Evolutionary conservation across 1,139 yeast species (phyloP).

Genomic region (Diutina rugosa): DNA sequence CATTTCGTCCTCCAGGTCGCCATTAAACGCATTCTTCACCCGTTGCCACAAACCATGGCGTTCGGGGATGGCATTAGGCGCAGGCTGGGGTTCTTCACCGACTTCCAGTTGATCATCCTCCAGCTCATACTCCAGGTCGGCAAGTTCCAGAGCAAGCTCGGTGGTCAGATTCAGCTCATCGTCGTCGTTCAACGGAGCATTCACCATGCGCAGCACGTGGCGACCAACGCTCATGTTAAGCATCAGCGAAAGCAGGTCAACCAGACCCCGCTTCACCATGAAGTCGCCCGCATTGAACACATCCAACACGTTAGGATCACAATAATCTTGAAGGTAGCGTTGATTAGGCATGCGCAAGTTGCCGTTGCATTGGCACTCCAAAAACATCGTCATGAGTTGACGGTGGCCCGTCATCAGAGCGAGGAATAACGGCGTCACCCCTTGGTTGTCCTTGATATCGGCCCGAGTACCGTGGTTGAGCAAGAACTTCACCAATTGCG

Average conservation of each 20-base stretch:
- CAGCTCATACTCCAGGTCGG: conserved; percentile 25
- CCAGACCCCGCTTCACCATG: conserved; percentile 16
- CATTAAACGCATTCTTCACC: conserved; percentile 44
- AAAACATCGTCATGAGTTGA: conserved; percentile 41
- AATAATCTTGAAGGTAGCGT: conserved; percentile 36
- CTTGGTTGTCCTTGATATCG: conserved; percentile 65
- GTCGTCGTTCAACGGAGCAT: conserved; percentile 6
- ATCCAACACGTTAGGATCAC: conserved; percentile 59
- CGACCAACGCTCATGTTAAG: conserved; percentile 26
- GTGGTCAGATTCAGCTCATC: background rate
- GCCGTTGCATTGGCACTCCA: conserved; percentile 55
- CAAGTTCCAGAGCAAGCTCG: conserved; percentile 15
- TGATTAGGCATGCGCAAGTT: conserved; percentile 45
- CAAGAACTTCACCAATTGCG: conserved; percentile 46
- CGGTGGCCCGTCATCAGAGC: conserved; percentile 70
- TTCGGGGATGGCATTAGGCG: conserved; percentile 5
- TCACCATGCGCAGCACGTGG: conserved; percentile 31
- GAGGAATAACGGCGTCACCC: conserved; percentile 76
- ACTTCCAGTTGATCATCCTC: conserved; percentile 9
- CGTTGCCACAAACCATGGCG: conserved; percentile 41
- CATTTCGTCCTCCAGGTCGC: conserved; percentile 26
- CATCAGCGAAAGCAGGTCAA: conserved; percentile 30
- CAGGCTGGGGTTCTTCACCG: conserved; percentile 4
- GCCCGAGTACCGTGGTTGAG: conserved; percentile 71
- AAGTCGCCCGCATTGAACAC: conserved; percentile 16